Conservation (phyloP, 306 rosid genomes). For the Cucumis hystrix region DNA sequence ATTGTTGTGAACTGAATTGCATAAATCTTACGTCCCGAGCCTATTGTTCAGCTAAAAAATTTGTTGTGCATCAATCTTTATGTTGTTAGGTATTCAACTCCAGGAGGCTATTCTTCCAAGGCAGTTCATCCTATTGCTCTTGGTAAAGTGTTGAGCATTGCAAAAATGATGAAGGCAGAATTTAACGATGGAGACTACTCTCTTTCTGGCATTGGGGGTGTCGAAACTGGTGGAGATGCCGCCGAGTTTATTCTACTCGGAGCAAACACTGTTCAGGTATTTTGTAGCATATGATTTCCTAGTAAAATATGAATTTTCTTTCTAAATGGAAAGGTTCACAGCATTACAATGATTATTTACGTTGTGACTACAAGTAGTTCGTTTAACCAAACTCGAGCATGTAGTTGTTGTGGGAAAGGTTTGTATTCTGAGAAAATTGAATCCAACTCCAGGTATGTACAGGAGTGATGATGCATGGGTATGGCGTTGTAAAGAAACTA, state of each 20-base stretch:
- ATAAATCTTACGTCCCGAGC: no score
- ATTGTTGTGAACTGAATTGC: constrained; percentile 9
- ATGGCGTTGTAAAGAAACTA: constrained; percentile 83
- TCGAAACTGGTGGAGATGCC: constrained; percentile 84
- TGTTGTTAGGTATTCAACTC: constrained; percentile 80
- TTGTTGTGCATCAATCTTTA: constrained; percentile 15
- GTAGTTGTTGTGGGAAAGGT: no score
- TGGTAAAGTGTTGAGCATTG: constrained; percentile 87
- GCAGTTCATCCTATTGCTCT: constrained; percentile 98
- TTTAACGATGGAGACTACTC: constrained; percentile 48
- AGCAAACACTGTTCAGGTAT: constrained; percentile 89
- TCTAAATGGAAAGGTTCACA: background rate
- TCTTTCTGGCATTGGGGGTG: constrained; percentile 92
- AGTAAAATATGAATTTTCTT: no score
- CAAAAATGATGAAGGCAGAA: constrained; percentile 75
- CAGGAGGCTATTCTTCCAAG: constrained; percentile 92
- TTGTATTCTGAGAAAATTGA: background rate
- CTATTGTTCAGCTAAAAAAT: background rate
- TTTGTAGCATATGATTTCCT: background rate
- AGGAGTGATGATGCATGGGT: constrained; percentile 99
- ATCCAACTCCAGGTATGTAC: constrained; percentile 63
- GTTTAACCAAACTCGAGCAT: background rate
- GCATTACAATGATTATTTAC: background rate
- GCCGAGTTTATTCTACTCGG: constrained; percentile 95
- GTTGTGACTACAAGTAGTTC: background rate